Base-by-base conservation (phyloP, 2,329 filamentous ascomycete species). In the Macrophomina phaseolina region DNA sequence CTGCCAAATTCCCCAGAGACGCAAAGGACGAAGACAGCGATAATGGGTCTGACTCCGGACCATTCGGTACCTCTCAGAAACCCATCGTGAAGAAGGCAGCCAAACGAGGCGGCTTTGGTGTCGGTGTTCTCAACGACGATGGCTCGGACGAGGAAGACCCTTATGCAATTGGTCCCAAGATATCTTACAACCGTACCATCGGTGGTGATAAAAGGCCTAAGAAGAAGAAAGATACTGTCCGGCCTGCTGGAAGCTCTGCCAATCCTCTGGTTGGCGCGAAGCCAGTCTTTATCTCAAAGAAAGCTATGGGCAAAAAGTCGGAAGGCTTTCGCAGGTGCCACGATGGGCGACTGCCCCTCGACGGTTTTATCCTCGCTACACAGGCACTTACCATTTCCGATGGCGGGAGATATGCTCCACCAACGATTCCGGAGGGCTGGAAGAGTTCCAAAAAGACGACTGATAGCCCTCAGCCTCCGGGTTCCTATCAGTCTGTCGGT, bases 81-180 rank as follows among this genome's bases (percentile, higher is more conserved):
- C 69, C 69, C 30, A 81, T 80, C 67, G 67, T 75, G 42, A 83
- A 82, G 62, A 71, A 72, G 67, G 67, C 76, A 30, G 84, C 83
- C 64, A 86, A 87, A 66, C 90, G 89, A 73, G 87, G 90, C 2
- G 92, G 91, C 0, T 92, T 98, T 70, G 94, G 94, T 0, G 90
- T 97, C 14, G 94, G 94, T 0, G 84, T 97, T 1, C 80, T 98
- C 53, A 97, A 98, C 73, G 94, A 97, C 71, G 95, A 90, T 23
- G 94, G 93, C 11, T 97, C 94, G 4, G 95, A 98, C 71, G 94
- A 97, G 53, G 95, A 98, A 73, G 94, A 97, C 73, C 91, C 93
- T 0, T 98, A 97, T 75, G 91, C 94, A 67, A 90, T 98, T 64
- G 94, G 94, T 0, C 95, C 95, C 0, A 90, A 89, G 71, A 96